phyloP scores from a whole-genome alignment of 2,329 filamentous ascomycete genomes.

The Ilyonectria destructans region DNA sequence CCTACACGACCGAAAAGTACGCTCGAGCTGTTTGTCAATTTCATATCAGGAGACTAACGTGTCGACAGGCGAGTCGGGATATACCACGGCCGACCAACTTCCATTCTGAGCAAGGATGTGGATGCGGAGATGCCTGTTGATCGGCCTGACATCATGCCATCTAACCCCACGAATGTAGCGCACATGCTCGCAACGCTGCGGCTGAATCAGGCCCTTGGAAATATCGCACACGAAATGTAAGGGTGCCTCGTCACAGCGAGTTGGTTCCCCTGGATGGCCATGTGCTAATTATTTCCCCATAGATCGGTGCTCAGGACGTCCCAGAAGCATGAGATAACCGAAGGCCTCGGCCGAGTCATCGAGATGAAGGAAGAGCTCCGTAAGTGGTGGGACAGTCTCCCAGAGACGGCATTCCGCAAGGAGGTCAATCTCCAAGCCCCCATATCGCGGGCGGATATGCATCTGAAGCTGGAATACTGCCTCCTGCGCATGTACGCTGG shows the following conservation, averaged over 20 bases:
- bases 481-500: conserved; percentile 69
- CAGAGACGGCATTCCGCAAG: conserved; percentile 52
- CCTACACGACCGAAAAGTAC: conserved; percentile 71
- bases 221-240: conserved; percentile 59
- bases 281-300: conserved; percentile 27
- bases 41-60: conserved; percentile 33
- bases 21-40: conserved; percentile 25
- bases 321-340: conserved; percentile 52
- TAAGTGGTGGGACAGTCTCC: conserved; percentile 58
- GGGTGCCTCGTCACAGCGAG: conserved; percentile 23
- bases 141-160: conserved; percentile 60
- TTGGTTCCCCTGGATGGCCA: conserved; percentile 1
- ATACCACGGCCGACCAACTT: conserved; percentile 70
- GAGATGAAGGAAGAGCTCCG: conserved; percentile 57
- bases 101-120: conserved; percentile 67
- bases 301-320: conserved; percentile 56
- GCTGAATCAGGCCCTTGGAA: conserved; percentile 55
- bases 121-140: conserved; percentile 69
- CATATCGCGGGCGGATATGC: conserved; percentile 65
- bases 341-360: conserved; percentile 53
- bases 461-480: conserved; percentile 68
- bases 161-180: conserved; percentile 60
- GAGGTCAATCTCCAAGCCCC: conserved; percentile 59
- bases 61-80: conserved; percentile 66
- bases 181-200: conserved; percentile 63